Conservation (phyloP, 2,329 filamentous ascomycete species). For the Epichloe uncinata region DNA sequence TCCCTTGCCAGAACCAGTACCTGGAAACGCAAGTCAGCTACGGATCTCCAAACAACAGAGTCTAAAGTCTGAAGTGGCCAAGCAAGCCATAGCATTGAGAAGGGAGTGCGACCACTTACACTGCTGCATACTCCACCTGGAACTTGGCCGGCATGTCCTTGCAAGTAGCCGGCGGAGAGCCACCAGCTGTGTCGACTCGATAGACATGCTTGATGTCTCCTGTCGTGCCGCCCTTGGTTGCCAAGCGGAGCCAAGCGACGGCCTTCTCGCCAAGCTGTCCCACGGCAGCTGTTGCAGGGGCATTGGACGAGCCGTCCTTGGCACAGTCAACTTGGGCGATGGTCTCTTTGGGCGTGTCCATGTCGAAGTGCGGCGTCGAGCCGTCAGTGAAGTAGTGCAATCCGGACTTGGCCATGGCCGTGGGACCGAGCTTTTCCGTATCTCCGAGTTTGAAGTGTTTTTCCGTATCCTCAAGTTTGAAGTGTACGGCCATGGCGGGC, state of each 20-base stretch:
- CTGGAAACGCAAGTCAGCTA: conserved; percentile 10
- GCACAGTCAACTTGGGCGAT: conserved; percentile 49
- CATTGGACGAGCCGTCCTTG: conserved; percentile 47
- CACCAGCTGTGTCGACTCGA: conserved; percentile 72
- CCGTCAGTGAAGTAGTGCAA: conserved; percentile 67
- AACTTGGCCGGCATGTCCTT: conserved; percentile 49
- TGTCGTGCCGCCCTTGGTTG: conserved; percentile 36
- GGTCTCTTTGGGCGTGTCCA: conserved; percentile 41
- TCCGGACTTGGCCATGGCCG: conserved; percentile 52
- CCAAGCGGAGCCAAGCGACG: conserved; percentile 71
- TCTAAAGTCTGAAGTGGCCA: not conserved
- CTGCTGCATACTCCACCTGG: conserved; percentile 65
- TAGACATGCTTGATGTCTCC: conserved; percentile 63
- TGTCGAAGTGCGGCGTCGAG: conserved; percentile 67
- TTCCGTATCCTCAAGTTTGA: conserved; percentile 34
- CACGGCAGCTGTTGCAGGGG: conserved; percentile 45
- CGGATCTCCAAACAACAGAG: not conserved
- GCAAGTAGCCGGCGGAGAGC: conserved; percentile 62
- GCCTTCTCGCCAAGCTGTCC: conserved; percentile 53
- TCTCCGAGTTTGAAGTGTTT: conserved; percentile 5
- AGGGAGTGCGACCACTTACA: conserved; percentile 46
- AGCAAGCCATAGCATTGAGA: not conserved
- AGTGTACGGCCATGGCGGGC: conserved; percentile 54
- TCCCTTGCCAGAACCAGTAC: conserved; percentile 25
- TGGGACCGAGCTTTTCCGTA: conserved; percentile 34